These are phyloP conservation scores for Austroboletus novae-zelandiae DNA, from an alignment of 1,284 basidiomycete genomes.

Conservation along the genomic window DNA sequence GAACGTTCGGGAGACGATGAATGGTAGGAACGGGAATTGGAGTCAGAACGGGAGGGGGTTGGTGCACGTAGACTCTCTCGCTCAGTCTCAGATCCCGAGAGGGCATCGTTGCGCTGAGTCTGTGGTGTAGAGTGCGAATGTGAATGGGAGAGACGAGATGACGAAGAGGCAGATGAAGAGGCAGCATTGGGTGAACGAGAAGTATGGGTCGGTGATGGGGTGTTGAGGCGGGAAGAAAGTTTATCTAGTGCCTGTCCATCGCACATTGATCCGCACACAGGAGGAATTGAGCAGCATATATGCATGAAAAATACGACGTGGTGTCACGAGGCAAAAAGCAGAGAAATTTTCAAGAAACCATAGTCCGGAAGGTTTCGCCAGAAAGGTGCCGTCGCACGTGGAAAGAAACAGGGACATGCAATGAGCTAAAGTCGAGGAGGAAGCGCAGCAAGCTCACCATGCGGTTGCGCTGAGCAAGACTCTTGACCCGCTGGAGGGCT, in stretches of 20 bases:
- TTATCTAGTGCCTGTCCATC: slow-evolving; percentile 60
- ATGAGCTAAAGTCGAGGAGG: slow-evolving; percentile 8
- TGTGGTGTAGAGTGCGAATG: slow-evolving; percentile 26
- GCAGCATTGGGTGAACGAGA: slow-evolving; percentile 36
- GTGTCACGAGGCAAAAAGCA: not conserved
- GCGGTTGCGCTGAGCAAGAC: slow-evolving; percentile 66
- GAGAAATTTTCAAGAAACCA: not conserved
- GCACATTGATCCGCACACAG: slow-evolving; percentile 8
- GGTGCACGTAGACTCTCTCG: slow-evolving; percentile 50
- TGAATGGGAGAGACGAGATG: slow-evolving; percentile 29
- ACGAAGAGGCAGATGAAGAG: slow-evolving; percentile 34
- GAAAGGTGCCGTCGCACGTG: slow-evolving; percentile 26
- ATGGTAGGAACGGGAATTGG: slow-evolving; percentile 33
- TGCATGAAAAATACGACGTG: not conserved
- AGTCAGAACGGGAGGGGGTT: slow-evolving; percentile 30
- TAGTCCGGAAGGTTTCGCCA: slow-evolving; percentile 12
- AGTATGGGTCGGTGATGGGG: slow-evolving; percentile 39
- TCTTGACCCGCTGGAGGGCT: slow-evolving; percentile 65
- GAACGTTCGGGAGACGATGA: slow-evolving; percentile 43
- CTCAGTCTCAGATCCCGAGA: slow-evolving; percentile 76
- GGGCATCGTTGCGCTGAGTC: slow-evolving; percentile 32
- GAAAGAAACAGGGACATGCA: slow-evolving; percentile 17
- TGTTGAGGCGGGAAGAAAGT: slow-evolving; percentile 51
- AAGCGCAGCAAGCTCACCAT: slow-evolving; percentile 45
- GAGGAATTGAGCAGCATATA: slow-evolving; percentile 25